Evolutionary conservation across 2,329 filamentous ascomycete species (phyloP).

Genomic region (Microsporum ferrugineum): DNA sequence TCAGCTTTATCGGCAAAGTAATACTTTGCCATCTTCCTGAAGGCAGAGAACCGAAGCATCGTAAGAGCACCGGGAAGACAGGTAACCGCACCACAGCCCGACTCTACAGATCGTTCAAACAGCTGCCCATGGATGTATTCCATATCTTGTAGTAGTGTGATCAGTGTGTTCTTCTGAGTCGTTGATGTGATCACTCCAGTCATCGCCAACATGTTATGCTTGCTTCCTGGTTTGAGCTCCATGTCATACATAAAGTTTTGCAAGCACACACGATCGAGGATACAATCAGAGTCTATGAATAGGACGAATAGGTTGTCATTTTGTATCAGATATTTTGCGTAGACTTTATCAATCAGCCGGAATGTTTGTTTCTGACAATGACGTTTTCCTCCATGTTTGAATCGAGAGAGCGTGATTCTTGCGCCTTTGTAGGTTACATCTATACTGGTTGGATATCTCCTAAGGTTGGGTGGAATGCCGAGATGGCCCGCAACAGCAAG

Average conservation of each 20-base stretch:
- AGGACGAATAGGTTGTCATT: conserved; percentile 91
- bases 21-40: conserved; percentile 92
- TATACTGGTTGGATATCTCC: conserved; percentile 77
- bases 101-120: conserved; percentile 91
- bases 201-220: conserved; percentile 90
- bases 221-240: conserved; percentile 89
- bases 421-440: conserved; percentile 74
- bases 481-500: conserved; percentile 74
- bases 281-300: conserved; percentile 96
- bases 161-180: conserved; percentile 73
- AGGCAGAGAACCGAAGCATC: conserved; percentile 90
- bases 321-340: conserved; percentile 69
- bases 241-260: conserved; percentile 99
- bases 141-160: conserved; percentile 92
- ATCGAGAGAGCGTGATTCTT: conserved; percentile 80
- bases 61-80: conserved; percentile 92
- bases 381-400: conserved; percentile 85
- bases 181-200: conserved; percentile 95
- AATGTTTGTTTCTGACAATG: conserved; percentile 91
- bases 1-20: conserved; percentile 97
- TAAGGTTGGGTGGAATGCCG: conserved; percentile 64
- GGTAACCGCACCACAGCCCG: conserved; percentile 84
- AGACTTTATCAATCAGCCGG: conserved; percentile 85
- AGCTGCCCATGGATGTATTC: conserved; percentile 96
- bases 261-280: conserved; percentile 78